Percentiles rank a stretch among this genome's conserved stretches.
Conservation (phyloP, 2,329 filamentous ascomycete genomes). For the Trichothecium roseum region DNA sequence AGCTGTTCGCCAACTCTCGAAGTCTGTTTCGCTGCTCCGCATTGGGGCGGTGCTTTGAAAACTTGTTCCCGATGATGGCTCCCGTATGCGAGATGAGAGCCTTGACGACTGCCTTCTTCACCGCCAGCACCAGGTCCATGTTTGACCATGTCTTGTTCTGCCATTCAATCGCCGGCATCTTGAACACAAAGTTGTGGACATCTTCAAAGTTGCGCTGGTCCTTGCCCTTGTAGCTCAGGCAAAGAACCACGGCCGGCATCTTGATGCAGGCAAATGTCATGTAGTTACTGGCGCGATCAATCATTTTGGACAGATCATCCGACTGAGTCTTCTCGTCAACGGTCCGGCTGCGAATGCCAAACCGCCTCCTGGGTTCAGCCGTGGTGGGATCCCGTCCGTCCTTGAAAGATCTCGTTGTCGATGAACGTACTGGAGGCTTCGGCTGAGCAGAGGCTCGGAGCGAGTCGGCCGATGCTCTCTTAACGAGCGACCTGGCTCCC, state of each 20-base stretch:
- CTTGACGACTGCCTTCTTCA: slow-evolving; percentile 91
- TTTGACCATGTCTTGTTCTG: slow-evolving; percentile 99
- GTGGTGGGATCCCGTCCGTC: slow-evolving; percentile 24
- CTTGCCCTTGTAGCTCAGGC: slow-evolving; percentile 92
- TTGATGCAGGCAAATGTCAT: slow-evolving; percentile 96
- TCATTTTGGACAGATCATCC: slow-evolving; percentile 95
- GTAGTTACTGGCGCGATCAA: slow-evolving; percentile 86
- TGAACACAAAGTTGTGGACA: slow-evolving; percentile 95
- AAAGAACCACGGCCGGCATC: slow-evolving; percentile 89
- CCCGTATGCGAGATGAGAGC: slow-evolving; percentile 92
- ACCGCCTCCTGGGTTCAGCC: slow-evolving; percentile 40
- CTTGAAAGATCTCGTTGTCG: slow-evolving; percentile 33
- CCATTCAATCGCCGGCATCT: slow-evolving; percentile 87
- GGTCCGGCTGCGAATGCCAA: slow-evolving; percentile 39
- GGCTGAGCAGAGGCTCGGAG: slow-evolving; percentile 30
- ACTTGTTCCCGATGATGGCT: slow-evolving; percentile 95
- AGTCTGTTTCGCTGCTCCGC: slow-evolving; percentile 69
- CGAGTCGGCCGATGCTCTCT: slow-evolving; percentile 48
- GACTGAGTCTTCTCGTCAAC: slow-evolving; percentile 52
- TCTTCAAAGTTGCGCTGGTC: slow-evolving; percentile 93
- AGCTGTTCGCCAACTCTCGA: slow-evolving; percentile 74
- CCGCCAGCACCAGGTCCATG: slow-evolving; percentile 78
- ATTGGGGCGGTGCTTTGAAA: slow-evolving; percentile 76
- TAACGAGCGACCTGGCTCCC: slow-evolving; percentile 32
- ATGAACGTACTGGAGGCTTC: slow-evolving; percentile 29